Evolutionary conservation across 345 rosid genomes (phyloP).

Genomic region (Diplotaxis tenuifolia): DNA sequence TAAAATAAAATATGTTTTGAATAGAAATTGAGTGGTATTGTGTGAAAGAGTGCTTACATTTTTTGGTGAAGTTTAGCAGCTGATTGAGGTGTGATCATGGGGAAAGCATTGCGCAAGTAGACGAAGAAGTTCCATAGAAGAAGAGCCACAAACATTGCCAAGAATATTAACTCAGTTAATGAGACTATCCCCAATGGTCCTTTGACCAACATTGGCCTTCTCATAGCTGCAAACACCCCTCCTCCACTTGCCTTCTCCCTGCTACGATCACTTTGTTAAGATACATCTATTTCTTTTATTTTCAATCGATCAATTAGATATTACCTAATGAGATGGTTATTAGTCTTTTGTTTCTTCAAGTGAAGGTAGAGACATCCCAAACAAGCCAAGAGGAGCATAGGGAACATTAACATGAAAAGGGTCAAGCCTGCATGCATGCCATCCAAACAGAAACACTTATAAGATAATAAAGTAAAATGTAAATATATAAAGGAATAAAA

Average conservation of each 20-base stretch:
- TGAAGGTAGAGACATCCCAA: slow-evolving; percentile 61
- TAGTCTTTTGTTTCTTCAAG: slow-evolving; percentile 31
- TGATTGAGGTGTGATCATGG: slow-evolving; percentile 34
- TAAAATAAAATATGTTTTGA: neutral
- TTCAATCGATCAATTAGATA: neutral
- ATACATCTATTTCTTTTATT: neutral
- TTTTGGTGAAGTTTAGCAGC: slow-evolving; percentile 39
- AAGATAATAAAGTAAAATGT: neutral
- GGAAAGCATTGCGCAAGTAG: slow-evolving; percentile 44
- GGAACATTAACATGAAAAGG: slow-evolving; percentile 52
- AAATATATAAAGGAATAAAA: neutral
- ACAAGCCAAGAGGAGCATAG: slow-evolving; percentile 53
- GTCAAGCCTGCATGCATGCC: slow-evolving; percentile 42
- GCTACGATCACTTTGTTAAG: neutral
- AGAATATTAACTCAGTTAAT: slow-evolving; percentile 48
- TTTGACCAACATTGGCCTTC: slow-evolving; percentile 57
- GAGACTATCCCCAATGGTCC: slow-evolving; percentile 85
- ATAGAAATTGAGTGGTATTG: neutral
- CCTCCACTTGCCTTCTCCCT: slow-evolving; percentile 11
- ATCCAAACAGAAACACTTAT: neutral
- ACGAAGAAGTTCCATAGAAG: slow-evolving; percentile 55
- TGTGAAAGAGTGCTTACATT: slow-evolving; percentile 39
- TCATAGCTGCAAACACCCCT: slow-evolving; percentile 29
- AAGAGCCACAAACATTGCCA: slow-evolving; percentile 65
- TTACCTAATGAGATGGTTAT: slow-evolving; percentile 17